These are phyloP conservation scores for Mrakia frigida DNA, from an alignment of 768 basidiomycete genomes.

Conservation along the genomic window DNA sequence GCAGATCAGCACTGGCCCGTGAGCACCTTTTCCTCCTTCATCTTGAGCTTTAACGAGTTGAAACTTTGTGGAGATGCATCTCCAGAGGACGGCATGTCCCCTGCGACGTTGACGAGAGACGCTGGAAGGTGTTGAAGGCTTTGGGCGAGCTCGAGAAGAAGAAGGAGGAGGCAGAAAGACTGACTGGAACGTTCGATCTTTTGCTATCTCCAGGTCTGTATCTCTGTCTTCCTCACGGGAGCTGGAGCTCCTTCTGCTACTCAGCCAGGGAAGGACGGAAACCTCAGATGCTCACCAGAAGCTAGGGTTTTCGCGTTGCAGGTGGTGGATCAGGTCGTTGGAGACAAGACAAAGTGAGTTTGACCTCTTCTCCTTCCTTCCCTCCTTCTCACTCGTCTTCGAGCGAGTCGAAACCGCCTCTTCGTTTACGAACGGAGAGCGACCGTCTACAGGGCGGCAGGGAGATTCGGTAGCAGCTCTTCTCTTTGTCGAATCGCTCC, in stretches of 20 bases:
- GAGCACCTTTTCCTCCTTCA: conserved; percentile 53
- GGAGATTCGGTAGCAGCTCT: no score
- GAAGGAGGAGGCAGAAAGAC: conserved; percentile 33
- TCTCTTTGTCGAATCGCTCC: no score
- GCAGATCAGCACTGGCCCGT: conserved; percentile 67
- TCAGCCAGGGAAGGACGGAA: conserved; percentile 42
- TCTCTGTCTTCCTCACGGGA: conserved; percentile 45
- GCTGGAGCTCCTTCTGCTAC: conserved; percentile 41
- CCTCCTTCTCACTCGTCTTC: background rate
- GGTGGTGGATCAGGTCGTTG: conserved; percentile 43
- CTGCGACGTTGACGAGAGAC: background rate
- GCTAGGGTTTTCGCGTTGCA: conserved; percentile 44
- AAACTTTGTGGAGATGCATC: background rate
- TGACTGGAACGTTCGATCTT: conserved; percentile 48
- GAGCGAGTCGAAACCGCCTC: no score
- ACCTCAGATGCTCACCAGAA: conserved; percentile 41
- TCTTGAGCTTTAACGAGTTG: conserved; percentile 45
- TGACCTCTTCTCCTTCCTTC: background rate
- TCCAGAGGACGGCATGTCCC: background rate
- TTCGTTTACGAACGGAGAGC: no score
- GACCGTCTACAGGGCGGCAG: no score
- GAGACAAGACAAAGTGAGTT: conserved; percentile 36
- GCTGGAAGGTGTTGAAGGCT: background rate
- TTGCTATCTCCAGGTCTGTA: conserved; percentile 39
- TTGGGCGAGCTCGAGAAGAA: no score